phyloP scores from a whole-genome alignment of 2,329 filamentous ascomycete species.

The Stagonosporopsis chrysanthemi region DNA sequence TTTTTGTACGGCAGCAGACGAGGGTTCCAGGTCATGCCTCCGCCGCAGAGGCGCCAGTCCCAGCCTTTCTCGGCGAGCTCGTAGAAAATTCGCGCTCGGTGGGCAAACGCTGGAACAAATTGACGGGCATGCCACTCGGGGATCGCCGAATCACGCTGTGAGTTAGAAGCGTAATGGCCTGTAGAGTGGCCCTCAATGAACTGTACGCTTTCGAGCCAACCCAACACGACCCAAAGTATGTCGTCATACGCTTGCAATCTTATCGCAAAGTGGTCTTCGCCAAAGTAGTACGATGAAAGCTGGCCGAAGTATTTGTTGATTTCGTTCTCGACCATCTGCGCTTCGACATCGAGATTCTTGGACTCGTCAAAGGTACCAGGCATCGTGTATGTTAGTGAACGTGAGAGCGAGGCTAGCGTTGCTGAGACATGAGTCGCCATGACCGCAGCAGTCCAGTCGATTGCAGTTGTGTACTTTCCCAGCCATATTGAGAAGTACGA shows the following conservation, averaged over 20 bases:
- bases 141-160: conserved; percentile 10
- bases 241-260: conserved; percentile 87
- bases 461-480: conserved; percentile 83
- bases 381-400: conserved; percentile 59
- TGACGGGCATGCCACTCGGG: conserved; percentile 75
- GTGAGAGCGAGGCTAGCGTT: conserved; percentile 74
- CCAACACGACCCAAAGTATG: conserved; percentile 93
- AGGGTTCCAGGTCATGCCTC: conserved; percentile 92
- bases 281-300: conserved; percentile 80
- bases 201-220: conserved; percentile 83
- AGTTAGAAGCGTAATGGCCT: conserved; percentile 61
- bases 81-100: conserved; percentile 86
- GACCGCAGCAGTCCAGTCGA: conserved; percentile 94
- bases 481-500: conserved; percentile 78
- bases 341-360: conserved; percentile 43
- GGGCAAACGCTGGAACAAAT: conserved; percentile 79
- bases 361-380: conserved; percentile 41
- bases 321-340: conserved; percentile 73
- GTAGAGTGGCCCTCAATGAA: conserved; percentile 75
- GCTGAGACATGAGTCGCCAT: conserved; percentile 80
- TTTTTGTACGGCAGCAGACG: conserved; percentile 84
- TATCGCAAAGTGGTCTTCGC: conserved; percentile 79
- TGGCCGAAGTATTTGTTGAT: conserved; percentile 85
- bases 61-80: conserved; percentile 80
- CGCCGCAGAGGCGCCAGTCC: conserved; percentile 80